Percentiles rank a stretch among this genome's conserved stretches.
These are phyloP conservation scores for Rhipidocladum racemiflorum DNA, from an alignment of 176 grass and related monocot species.

Conservation along the genomic window DNA sequence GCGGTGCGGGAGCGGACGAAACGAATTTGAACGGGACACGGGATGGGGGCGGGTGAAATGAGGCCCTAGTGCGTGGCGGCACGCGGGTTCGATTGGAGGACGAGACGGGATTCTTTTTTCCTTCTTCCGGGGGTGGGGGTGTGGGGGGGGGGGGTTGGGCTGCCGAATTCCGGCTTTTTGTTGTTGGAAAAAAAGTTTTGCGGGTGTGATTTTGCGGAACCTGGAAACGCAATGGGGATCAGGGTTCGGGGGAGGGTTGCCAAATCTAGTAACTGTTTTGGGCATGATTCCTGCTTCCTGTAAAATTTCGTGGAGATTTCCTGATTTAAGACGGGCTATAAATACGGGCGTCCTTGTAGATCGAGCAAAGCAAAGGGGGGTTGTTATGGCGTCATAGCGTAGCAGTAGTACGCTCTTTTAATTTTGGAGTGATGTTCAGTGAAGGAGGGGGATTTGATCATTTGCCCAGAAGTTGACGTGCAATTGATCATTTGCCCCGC, in stretches of 20 bases:
- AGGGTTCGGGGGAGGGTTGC: neutral
- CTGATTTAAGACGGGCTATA: slow-evolving; percentile 22
- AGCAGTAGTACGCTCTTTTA: no score
- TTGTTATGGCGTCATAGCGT: neutral
- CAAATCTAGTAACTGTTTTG: slow-evolving; percentile 29
- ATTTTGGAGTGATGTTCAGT: neutral
- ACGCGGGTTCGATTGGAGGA: neutral
- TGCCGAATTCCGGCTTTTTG: slow-evolving; percentile 35
- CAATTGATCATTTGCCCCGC: no score
- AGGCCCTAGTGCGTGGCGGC: slow-evolving; percentile 21
- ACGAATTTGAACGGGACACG: slow-evolving; percentile 29
- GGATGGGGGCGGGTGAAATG: neutral
- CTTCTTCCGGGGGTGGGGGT: no score
- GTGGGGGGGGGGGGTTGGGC: neutral
- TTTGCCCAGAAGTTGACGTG: no score
- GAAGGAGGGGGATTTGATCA: no score
- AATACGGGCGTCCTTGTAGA: slow-evolving; percentile 31
- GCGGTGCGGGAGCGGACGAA: neutral
- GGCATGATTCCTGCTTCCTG: neutral
- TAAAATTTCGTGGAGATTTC: slow-evolving; percentile 20
- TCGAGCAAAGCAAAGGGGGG: neutral
- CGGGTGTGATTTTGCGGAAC: neutral
- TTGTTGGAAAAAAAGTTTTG: neutral
- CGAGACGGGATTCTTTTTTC: neutral
- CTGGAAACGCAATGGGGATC: slow-evolving; percentile 46